Conservation (phyloP, 768 basidiomycete genomes). For the Russula ochroleuca region DNA sequence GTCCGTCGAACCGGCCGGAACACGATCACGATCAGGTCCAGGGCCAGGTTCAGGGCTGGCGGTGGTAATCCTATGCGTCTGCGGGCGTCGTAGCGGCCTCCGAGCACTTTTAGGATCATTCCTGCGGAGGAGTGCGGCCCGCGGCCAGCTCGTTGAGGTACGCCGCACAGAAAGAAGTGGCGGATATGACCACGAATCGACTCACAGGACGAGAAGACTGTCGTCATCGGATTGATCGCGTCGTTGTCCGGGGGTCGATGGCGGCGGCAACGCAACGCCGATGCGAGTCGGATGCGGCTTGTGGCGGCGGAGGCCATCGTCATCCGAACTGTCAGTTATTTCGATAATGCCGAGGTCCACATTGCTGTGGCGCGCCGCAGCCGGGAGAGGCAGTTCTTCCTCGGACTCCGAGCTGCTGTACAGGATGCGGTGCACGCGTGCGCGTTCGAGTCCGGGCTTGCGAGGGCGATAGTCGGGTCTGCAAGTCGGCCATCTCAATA, state of each 20-base stretch:
- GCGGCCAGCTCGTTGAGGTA: background rate
- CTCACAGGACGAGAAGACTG: constrained; percentile 13
- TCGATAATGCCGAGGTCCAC: constrained; percentile 10
- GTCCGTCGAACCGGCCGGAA: background rate
- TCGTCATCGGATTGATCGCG: background rate
- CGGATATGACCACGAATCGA: background rate
- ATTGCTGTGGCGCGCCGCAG: background rate
- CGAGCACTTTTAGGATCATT: constrained; percentile 13
- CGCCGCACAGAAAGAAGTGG: background rate
- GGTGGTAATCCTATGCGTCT: background rate
- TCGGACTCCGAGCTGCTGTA: constrained; percentile 21
- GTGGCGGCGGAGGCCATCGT: background rate
- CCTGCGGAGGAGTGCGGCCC: background rate
- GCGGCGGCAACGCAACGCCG: background rate
- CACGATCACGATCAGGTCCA: background rate
- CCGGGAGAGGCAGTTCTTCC: background rate
- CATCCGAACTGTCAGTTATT: constrained; percentile 20
- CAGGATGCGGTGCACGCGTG: constrained; percentile 13
- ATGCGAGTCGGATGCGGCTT: background rate
- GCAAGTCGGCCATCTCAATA: background rate
- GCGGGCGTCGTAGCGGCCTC: constrained; percentile 10
- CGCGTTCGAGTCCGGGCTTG: constrained; percentile 8
- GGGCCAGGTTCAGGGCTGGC: background rate
- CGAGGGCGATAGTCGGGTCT: background rate
- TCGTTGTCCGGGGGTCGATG: background rate